A percentile compares a stretch with the other conserved stretches of the same genome.
Conservation (phyloP, 140 eudicot genomes). For the Flaveria floridana region DNA sequence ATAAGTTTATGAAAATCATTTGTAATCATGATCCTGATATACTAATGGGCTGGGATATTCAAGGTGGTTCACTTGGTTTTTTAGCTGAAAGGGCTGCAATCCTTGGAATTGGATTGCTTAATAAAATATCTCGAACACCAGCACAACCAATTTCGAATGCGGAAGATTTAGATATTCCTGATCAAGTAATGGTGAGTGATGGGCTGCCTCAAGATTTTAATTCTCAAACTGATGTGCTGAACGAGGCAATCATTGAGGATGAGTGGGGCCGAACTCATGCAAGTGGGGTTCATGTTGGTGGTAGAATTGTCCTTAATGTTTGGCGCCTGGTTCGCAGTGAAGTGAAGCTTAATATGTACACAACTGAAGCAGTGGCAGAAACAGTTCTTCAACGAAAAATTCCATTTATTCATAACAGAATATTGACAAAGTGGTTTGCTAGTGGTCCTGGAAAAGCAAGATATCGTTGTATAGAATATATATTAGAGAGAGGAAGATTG, state of each 20-base stretch:
- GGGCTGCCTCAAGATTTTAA: conserved; percentile 39
- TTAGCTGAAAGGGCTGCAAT: conserved; percentile 88
- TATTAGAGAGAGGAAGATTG: conserved; percentile 63
- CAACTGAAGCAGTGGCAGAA: conserved; percentile 93
- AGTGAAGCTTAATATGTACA: conserved; percentile 79
- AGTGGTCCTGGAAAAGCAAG: conserved; percentile 94
- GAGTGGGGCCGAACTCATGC: conserved; percentile 99
- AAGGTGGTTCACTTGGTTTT: conserved; percentile 90
- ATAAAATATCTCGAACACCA: conserved; percentile 81
- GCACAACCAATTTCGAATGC: conserved; percentile 43
- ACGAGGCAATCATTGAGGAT: conserved; percentile 70
- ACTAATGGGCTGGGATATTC: conserved; percentile 94
- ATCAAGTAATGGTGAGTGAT: conserved; percentile 32
- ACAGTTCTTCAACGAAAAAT: conserved; percentile 75
- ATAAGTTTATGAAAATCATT: conserved; percentile 54
- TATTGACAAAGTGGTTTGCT: conserved; percentile 75
- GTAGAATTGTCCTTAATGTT: conserved; percentile 83
- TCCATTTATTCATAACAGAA: conserved; percentile 59
- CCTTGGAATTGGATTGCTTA: conserved; percentile 82
- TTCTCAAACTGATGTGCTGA: conserved; percentile 46
- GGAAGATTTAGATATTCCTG: conserved; percentile 36
- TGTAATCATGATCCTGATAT: conserved; percentile 76
- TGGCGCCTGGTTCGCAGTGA: conserved; percentile 92
- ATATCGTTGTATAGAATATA: conserved; percentile 66
- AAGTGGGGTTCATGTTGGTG: conserved; percentile 90